Evolutionary conservation across 305 asterid genomes (phyloP).

Genomic region (Fraxinus greggii): DNA sequence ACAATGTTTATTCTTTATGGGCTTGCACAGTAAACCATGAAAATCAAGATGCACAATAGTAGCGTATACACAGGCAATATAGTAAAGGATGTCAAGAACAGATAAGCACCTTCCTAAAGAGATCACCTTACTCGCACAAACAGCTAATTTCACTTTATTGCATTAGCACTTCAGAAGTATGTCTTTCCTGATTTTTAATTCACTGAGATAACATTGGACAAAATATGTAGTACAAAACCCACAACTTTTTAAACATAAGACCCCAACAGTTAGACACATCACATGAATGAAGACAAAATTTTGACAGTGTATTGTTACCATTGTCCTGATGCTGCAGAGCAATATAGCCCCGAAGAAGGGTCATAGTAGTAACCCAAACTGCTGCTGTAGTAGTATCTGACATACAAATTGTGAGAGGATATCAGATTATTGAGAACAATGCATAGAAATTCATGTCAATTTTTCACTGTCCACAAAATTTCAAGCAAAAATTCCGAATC

Average conservation of each 20-base stretch:
- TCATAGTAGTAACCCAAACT: conserved; percentile 88
- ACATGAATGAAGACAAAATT: background rate
- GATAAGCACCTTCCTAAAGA: background rate
- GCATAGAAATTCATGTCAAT: background rate
- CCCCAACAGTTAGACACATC: background rate
- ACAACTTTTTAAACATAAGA: background rate
- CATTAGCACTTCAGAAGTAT: background rate
- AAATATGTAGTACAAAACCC: background rate
- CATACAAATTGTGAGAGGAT: conserved; percentile 9
- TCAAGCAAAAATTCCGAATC: background rate
- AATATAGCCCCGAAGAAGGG: conserved; percentile 80
- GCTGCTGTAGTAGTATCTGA: conserved; percentile 92
- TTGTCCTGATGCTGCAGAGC: conserved; percentile 77
- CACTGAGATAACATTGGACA: background rate
- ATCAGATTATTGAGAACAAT: background rate
- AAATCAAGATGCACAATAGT: background rate
- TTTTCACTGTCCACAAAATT: background rate
- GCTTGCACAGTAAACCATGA: background rate
- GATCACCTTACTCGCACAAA: background rate
- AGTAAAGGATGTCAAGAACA: background rate
- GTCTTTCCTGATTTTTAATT: background rate
- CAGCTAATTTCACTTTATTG: background rate
- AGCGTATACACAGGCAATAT: background rate
- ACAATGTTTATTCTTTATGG: background rate
- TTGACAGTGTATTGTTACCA: background rate